A percentile compares a stretch with the other conserved stretches of the same genome.
Conservation (phyloP, 148 eudicot species). For the Simmondsia chinensis region DNA sequence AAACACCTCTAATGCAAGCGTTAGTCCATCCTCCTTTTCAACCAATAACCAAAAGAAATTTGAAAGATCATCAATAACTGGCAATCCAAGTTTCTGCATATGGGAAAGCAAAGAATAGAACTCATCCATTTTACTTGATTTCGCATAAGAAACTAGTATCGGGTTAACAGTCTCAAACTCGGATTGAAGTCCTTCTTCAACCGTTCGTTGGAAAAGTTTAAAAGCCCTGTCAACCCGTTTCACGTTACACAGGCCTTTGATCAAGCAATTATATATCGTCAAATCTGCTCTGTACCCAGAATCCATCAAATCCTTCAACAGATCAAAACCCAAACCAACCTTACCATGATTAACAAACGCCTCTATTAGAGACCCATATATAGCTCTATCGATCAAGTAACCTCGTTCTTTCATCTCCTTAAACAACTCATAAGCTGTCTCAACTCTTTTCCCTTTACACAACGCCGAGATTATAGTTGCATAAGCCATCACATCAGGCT, state of each 20-base stretch:
- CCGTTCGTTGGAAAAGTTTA: slow-evolving; percentile 53
- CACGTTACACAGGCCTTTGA: slow-evolving; percentile 54
- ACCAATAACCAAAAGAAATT: slow-evolving; percentile 55
- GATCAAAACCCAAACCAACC: slow-evolving; percentile 66
- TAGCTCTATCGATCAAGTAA: slow-evolving; percentile 68
- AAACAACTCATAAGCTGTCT: slow-evolving; percentile 59
- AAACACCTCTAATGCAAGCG: slow-evolving; percentile 43
- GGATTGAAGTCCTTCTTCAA: slow-evolving; percentile 68
- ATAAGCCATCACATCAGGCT: slow-evolving; percentile 86
- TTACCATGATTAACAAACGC: slow-evolving; percentile 69
- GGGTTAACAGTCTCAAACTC: slow-evolving; percentile 65
- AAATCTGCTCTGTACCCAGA: slow-evolving; percentile 90
- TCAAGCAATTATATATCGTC: slow-evolving; percentile 64
- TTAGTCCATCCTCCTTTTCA: slow-evolving; percentile 27
- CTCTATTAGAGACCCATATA: slow-evolving; percentile 70
- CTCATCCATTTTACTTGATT: slow-evolving; percentile 49
- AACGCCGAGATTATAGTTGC: slow-evolving; percentile 60
- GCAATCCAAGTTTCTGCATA: slow-evolving; percentile 55
- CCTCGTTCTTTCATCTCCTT: slow-evolving; percentile 65
- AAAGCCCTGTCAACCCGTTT: slow-evolving; percentile 52
- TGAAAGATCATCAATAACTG: slow-evolving; percentile 36
- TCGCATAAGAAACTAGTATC: slow-evolving; percentile 49
- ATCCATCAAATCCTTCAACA: slow-evolving; percentile 73
- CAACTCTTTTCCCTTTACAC: slow-evolving; percentile 54
- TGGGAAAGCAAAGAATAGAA: slow-evolving; percentile 53